Conservation (phyloP, 2,329 filamentous ascomycete species). For the Emmonsiellopsis sp. region DNA sequence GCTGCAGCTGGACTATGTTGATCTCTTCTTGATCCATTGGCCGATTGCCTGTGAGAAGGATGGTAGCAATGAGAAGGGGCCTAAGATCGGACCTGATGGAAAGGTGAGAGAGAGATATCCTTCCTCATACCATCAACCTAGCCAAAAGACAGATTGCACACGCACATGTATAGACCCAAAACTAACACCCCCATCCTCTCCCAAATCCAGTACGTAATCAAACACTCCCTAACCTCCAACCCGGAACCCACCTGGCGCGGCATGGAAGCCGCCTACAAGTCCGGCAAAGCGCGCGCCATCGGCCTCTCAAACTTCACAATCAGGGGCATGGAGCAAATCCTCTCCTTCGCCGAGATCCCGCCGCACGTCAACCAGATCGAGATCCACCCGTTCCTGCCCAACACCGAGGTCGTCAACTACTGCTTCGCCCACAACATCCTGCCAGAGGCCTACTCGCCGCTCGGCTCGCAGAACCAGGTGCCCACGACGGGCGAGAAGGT, state of each 20-base stretch:
- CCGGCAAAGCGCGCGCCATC: conserved; percentile 58
- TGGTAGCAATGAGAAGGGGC: conserved; percentile 27
- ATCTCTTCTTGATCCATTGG: conserved; percentile 55
- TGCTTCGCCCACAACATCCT: conserved; percentile 32
- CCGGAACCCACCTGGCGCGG: conserved; percentile 55
- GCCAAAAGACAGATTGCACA: background rate
- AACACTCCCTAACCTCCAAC: conserved; percentile 57
- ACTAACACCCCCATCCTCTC: background rate
- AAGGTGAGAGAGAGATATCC: conserved; percentile 28
- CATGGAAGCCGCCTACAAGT: conserved; percentile 51
- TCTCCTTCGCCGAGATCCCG: conserved; percentile 32
- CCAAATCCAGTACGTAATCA: conserved; percentile 46
- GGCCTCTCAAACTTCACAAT: conserved; percentile 68
- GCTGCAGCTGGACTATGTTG: conserved; percentile 60
- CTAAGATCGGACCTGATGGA: conserved; percentile 42
- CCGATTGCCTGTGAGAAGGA: conserved; percentile 44
- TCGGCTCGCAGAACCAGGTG: conserved; percentile 59
- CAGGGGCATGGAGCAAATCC: conserved; percentile 38
- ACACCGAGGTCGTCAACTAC: conserved; percentile 34
- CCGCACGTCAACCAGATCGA: conserved; percentile 38
- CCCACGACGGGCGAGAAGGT: conserved; percentile 59
- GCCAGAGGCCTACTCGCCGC: conserved; percentile 34
- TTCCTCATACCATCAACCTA: background rate
- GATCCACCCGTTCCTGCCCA: conserved; percentile 40
- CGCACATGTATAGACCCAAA: background rate